Conservation (phyloP, 371 early-diverging fungal genomes). For the Apophysomyces elegans region DNA sequence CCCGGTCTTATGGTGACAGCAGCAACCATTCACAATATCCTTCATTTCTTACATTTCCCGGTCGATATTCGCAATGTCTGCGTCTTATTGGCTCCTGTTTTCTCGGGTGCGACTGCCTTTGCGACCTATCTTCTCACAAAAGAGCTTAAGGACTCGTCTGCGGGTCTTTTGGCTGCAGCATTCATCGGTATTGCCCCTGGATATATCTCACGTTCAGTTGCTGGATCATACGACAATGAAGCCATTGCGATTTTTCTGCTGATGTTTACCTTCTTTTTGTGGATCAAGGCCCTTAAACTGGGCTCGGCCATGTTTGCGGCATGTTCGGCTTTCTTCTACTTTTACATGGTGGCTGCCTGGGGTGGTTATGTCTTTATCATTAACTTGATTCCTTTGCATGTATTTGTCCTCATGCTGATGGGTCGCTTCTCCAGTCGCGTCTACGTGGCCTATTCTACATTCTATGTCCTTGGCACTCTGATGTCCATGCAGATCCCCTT, state of each 20-base stretch:
- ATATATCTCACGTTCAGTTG: conserved; percentile 98
- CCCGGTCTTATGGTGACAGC: conserved; percentile 99
- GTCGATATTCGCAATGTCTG: conserved; percentile 98
- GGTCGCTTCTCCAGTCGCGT: conserved; percentile 92
- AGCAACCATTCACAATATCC: conserved; percentile 91
- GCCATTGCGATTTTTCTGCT: conserved; percentile 98
- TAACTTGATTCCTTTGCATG: conserved; percentile 97
- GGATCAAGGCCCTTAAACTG: conserved; percentile 94
- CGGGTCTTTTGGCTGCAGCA: conserved; percentile 94
- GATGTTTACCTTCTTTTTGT: conserved; percentile 95
- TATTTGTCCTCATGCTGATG: conserved; percentile 92
- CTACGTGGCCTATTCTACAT: conserved; percentile 97
- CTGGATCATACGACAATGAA: conserved; percentile 99
- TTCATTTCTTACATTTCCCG: conserved; percentile 89
- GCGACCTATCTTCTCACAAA: conserved; percentile 92
- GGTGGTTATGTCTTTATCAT: conserved; percentile 99
- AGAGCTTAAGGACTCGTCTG: conserved; percentile 89
- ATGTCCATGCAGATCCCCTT: conserved; percentile 98
- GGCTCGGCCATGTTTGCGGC: conserved; percentile 92
- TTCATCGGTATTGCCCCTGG: conserved; percentile 99
- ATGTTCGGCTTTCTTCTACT: conserved; percentile 92
- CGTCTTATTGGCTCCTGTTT: conserved; percentile 95
- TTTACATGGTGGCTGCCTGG: conserved; percentile 99
- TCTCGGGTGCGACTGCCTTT: conserved; percentile 92
- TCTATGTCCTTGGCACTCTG: conserved; percentile 95